phyloP scores from a whole-genome alignment of 2,329 filamentous ascomycete species.

The Chrysoporthe puriensis region DNA sequence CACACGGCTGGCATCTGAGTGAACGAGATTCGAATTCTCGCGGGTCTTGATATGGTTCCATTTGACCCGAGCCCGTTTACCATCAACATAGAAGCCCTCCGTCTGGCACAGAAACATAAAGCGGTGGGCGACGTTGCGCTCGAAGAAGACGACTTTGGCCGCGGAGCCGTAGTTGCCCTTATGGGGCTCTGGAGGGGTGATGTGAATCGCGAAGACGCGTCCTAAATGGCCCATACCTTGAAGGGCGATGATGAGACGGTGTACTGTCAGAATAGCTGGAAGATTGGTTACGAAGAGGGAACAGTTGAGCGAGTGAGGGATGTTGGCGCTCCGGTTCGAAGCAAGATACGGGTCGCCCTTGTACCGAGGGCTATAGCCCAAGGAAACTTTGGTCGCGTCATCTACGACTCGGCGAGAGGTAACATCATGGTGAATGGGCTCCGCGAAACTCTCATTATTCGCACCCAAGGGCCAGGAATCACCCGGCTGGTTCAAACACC shows the following conservation, averaged over 20 bases:
- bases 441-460: neutral
- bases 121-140: slow-evolving; percentile 42
- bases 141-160: slow-evolving; percentile 56
- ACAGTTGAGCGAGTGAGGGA: slow-evolving; percentile 49
- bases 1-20: slow-evolving; percentile 45
- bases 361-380: slow-evolving; percentile 43
- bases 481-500: neutral
- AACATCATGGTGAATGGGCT: neutral
- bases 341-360: slow-evolving; percentile 41
- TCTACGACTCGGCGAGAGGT: neutral
- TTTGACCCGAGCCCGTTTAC: slow-evolving; percentile 43
- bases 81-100: slow-evolving; percentile 43
- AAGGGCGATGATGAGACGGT: slow-evolving; percentile 49
- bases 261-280: slow-evolving; percentile 46
- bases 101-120: slow-evolving; percentile 34
- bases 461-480: neutral
- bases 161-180: slow-evolving; percentile 44
- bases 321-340: slow-evolving; percentile 45
- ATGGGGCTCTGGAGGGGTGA: slow-evolving; percentile 51
- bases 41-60: slow-evolving; percentile 54
- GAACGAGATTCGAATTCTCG: slow-evolving; percentile 36
- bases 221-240: slow-evolving; percentile 51
- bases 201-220: slow-evolving; percentile 54
- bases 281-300: slow-evolving; percentile 58
- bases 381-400: neutral